A percentile compares a stretch with the other conserved stretches of the same genome.
phyloP scores from a whole-genome alignment of 2,329 filamentous ascomycete species.

The Neonectria punicea region DNA sequence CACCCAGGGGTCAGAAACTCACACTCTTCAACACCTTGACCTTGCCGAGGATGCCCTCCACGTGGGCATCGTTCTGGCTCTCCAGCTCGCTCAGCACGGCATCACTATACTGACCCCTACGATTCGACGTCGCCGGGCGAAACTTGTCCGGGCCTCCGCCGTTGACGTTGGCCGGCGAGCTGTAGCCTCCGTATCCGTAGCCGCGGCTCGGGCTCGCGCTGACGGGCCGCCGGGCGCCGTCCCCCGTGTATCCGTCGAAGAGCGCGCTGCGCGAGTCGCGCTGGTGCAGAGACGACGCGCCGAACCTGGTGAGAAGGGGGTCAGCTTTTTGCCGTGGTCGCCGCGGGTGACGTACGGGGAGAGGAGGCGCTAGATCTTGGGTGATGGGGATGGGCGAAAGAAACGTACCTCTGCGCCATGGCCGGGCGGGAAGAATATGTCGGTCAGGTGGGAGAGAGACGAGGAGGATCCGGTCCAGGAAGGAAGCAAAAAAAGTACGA shows the following conservation, averaged over 20 bases:
- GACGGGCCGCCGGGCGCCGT: constrained; percentile 53
- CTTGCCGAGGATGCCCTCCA: constrained; percentile 91
- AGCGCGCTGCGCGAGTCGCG: constrained; percentile 77
- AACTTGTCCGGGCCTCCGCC: constrained; percentile 52
- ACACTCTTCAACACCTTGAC: constrained; percentile 91
- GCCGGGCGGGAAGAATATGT: constrained; percentile 17
- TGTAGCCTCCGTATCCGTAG: constrained; percentile 61
- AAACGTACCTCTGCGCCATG: constrained; percentile 52
- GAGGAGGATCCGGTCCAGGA: constrained; percentile 7
- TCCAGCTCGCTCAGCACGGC: constrained; percentile 93
- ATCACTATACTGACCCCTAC: constrained; percentile 89
- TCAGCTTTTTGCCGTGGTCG: constrained; percentile 15
- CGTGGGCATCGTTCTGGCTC: constrained; percentile 91
- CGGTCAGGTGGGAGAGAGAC: constrained; percentile 2
- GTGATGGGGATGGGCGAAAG: not conserved
- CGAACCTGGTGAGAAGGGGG: constrained; percentile 62
- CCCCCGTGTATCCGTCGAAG: constrained; percentile 76
- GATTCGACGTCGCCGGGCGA: constrained; percentile 77
- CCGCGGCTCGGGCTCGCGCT: constrained; percentile 58
- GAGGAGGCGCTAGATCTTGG: not conserved
- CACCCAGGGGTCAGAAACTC: constrained; percentile 50
- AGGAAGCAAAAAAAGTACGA: not conserved
- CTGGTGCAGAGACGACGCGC: constrained; percentile 76
- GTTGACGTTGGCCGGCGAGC: constrained; percentile 33
- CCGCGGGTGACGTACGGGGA: constrained; percentile 16